A percentile compares a stretch with the other conserved stretches of the same genome.
Conservation (phyloP, 2,329 filamentous ascomycete species). For the Hirsutella thompsonii region DNA sequence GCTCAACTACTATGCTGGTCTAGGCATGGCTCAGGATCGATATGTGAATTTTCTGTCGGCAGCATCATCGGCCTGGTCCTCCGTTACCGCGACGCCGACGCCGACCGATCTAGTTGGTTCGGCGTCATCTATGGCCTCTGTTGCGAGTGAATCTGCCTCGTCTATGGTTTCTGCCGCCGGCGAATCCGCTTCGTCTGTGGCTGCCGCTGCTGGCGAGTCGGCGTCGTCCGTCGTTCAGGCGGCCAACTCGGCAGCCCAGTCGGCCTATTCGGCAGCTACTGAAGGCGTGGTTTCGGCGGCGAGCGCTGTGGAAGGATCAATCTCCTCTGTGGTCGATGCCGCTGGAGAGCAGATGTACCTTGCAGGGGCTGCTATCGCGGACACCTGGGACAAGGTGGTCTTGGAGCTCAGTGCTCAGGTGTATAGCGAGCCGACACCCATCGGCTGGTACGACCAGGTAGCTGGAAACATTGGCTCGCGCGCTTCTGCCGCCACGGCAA, state of each 20-base stretch:
- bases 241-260: constrained; percentile 37
- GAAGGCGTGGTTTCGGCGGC: constrained; percentile 27
- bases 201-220: constrained; percentile 32
- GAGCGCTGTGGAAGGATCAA: constrained; percentile 22
- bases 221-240: constrained; percentile 30
- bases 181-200: constrained; percentile 31
- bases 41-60: constrained; percentile 64
- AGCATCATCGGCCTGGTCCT: constrained; percentile 56
- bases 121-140: constrained; percentile 35
- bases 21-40: constrained; percentile 66
- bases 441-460: constrained; percentile 39
- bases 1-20: constrained; percentile 61
- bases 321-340: constrained; percentile 30
- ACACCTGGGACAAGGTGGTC: constrained; percentile 31
- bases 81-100: constrained; percentile 44
- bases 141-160: constrained; percentile 31
- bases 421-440: constrained; percentile 51
- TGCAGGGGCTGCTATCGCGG: constrained; percentile 24
- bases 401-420: constrained; percentile 54
- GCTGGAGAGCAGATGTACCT: constrained; percentile 24
- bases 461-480: constrained; percentile 39
- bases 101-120: constrained; percentile 38
- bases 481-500: constrained; percentile 36
- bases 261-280: constrained; percentile 30
- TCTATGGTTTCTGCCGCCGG: constrained; percentile 32